Percentiles rank a stretch among this genome's conserved stretches.
Evolutionary conservation across 208 protist genomes (phyloP).

Genomic region (Leishmania arabica): DNA sequence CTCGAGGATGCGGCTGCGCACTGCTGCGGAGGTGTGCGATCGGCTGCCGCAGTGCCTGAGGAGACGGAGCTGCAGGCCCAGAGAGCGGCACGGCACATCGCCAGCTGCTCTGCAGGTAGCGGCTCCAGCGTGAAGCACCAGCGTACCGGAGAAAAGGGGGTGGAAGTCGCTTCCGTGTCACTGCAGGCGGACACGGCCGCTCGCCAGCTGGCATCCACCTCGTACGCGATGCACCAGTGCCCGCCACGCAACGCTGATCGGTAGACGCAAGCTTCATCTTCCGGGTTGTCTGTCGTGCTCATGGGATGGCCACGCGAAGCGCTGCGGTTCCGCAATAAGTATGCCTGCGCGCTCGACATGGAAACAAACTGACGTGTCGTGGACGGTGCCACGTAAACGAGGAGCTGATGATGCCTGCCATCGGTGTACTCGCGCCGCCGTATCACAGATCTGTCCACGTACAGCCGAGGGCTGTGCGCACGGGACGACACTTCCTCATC

Average conservation of each 20-base stretch:
- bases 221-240: constrained; percentile 22
- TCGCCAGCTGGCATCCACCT: not conserved
- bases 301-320: not conserved
- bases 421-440: not conserved
- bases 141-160: not conserved
- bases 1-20: not conserved
- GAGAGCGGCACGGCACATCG: constrained; percentile 3
- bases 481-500: not conserved
- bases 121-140: constrained; percentile 34
- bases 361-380: constrained; percentile 20
- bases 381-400: constrained; percentile 23
- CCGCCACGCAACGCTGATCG: constrained; percentile 10
- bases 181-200: not conserved
- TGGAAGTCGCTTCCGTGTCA: not conserved
- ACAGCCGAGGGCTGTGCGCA: not conserved
- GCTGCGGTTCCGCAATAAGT: not conserved
- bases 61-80: not conserved
- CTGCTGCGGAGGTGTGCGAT: not conserved
- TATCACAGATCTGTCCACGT: not conserved
- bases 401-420: not conserved
- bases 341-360: constrained; percentile 11
- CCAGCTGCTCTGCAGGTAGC: constrained; percentile 23
- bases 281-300: not conserved
- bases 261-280: not conserved
- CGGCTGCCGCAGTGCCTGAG: not conserved